A percentile compares a stretch with the other conserved stretches of the same genome.
These are phyloP conservation scores for Xylaria sp. DNA, from an alignment of 495 filamentous ascomycete genomes.

Conservation along the genomic window DNA sequence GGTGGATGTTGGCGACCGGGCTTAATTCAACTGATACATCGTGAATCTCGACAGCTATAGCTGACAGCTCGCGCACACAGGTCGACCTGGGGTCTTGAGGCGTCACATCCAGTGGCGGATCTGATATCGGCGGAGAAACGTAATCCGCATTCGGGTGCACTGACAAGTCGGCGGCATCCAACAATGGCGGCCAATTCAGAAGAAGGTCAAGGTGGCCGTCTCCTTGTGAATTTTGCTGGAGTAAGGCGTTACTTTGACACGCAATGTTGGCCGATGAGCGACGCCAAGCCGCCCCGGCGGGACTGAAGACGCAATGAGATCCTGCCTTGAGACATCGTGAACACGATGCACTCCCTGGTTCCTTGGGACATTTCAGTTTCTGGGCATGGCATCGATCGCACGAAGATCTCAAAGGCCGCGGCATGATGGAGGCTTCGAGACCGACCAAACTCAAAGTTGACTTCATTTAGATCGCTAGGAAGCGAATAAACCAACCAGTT, in stretches of 20 bases:
- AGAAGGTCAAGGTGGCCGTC: constrained; percentile 24
- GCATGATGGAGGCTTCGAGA: constrained; percentile 25
- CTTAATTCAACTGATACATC: constrained; percentile 25
- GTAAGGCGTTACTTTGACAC: neutral
- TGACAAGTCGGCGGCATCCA: constrained; percentile 23
- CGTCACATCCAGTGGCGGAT: constrained; percentile 24
- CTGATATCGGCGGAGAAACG: constrained; percentile 13
- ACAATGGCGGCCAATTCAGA: constrained; percentile 32
- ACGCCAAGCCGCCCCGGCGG: constrained; percentile 39
- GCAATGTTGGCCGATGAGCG: constrained; percentile 26
- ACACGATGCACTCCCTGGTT: constrained; percentile 38
- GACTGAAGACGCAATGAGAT: constrained; percentile 43
- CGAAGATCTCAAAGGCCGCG: constrained; percentile 38
- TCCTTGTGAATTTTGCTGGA: neutral
- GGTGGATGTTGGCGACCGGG: constrained; percentile 26
- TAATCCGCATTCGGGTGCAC: constrained; percentile 10
- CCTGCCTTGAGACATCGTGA: constrained; percentile 46
- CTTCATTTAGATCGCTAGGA: neutral
- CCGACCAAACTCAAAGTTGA: neutral
- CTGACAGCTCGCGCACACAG: constrained; percentile 31
- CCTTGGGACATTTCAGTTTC: constrained; percentile 48
- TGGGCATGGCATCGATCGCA: constrained; percentile 52
- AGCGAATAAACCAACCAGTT: neutral
- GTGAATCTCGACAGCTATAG: constrained; percentile 35
- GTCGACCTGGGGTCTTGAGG: constrained; percentile 30